phyloP scores from a whole-genome alignment of 2,329 filamentous ascomycete genomes.

The Alternaria brassicicola region DNA sequence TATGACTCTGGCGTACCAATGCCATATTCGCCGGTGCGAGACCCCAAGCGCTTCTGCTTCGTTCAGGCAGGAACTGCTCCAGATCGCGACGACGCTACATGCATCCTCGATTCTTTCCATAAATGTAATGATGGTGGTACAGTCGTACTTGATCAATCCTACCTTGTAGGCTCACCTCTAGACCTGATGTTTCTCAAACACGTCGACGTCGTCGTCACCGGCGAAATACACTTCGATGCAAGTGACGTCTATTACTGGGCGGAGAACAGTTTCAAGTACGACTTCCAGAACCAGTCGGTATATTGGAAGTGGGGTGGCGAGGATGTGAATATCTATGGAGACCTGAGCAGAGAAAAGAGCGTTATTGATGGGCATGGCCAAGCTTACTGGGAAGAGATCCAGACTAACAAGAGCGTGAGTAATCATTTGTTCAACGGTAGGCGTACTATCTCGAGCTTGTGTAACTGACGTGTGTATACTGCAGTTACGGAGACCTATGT shows the following conservation, averaged over 20 bases:
- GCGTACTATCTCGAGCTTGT: neutral
- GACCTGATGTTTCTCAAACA: neutral
- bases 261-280: constrained; percentile 15
- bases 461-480: neutral
- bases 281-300: constrained; percentile 65
- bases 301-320: constrained; percentile 68
- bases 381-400: neutral
- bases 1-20: neutral
- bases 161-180: neutral
- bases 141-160: neutral
- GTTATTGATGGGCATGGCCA: neutral
- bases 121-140: neutral
- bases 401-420: neutral
- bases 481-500: neutral
- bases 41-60: neutral
- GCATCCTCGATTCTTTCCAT: neutral
- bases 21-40: neutral
- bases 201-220: neutral
- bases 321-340: constrained; percentile 68
- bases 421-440: neutral
- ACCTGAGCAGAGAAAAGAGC: constrained; percentile 25
- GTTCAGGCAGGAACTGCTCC: neutral
- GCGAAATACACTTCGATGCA: neutral
- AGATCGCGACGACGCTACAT: neutral
- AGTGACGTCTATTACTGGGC: constrained; percentile 13